Percentiles rank a stretch among this genome's conserved stretches.
These are phyloP conservation scores for Penicillium angulare DNA, from an alignment of 495 filamentous ascomycete genomes.

Conservation along the genomic window DNA sequence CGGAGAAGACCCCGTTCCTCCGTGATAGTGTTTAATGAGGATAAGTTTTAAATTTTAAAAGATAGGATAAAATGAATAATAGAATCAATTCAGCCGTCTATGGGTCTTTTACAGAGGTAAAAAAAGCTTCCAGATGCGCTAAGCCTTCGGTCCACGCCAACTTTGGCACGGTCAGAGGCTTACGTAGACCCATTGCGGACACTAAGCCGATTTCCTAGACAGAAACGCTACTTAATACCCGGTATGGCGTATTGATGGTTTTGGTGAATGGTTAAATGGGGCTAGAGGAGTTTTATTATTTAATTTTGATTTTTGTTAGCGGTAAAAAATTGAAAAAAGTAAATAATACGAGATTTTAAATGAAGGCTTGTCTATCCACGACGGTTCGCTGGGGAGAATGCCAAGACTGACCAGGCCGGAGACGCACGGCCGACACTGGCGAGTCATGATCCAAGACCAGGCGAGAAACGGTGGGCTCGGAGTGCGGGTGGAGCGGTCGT, in stretches of 20 bases:
- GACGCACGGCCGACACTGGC: neutral
- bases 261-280: too few species aligned
- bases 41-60: too few species aligned
- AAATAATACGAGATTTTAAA: neutral
- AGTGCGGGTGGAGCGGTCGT: conserved; percentile 23
- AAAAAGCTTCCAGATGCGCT: neutral
- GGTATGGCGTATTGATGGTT: too few species aligned
- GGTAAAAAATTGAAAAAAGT: too few species aligned
- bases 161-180: neutral
- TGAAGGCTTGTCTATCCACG: neutral
- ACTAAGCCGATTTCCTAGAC: neutral
- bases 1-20: too few species aligned
- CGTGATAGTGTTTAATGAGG: too few species aligned
- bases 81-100: too few species aligned
- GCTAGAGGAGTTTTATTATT: too few species aligned
- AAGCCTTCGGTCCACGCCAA: neutral
- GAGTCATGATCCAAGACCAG: neutral
- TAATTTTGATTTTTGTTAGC: too few species aligned
- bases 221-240: too few species aligned
- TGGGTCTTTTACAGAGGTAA: too few species aligned
- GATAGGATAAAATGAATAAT: too few species aligned
- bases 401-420: neutral
- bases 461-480: conserved; percentile 13
- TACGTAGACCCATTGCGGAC: conserved; percentile 1
- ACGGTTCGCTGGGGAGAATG: neutral